Evolutionary conservation across 352 stramenopile species (phyloP), one percentile per base, ranked within the genome.

Genomic region (Globisporangium iwayamae): DNA sequence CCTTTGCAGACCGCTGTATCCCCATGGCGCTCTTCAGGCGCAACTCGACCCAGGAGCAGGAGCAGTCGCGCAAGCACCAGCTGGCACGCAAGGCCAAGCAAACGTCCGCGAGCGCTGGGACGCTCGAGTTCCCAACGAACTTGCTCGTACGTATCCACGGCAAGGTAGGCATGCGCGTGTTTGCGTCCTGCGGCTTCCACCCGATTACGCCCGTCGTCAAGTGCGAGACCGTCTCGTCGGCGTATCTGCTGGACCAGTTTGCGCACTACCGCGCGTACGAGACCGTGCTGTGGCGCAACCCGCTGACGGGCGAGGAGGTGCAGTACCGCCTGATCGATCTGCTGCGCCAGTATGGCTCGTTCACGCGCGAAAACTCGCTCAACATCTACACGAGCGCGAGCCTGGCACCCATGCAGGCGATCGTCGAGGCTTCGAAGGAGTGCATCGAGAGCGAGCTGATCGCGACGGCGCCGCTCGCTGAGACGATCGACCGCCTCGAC

Each of bases 121-220:
- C 66, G 45, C 53, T 81, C 0, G 41, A 64, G 39, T 83, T 81
- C 51, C 70, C 79, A 48, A 78, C 71, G n/a, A 83, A 74, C 32
- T 48, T 86, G 51, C 22, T 85, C 41, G 46, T 88, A 39, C 66
- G 75, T 32, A 65, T 88, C 4, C 25, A 69, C 20, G 77, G 79
- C 25, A 66, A 71, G 20, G 61, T 85, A 2, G 56, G 75, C 10
- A 58, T 83, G 2, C 65, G 47, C 11, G 39, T 68, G 22, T 83
- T 84, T 50, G 70, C 73, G 10, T 82, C 79, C 3, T 78, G 70
- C 30, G 79, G 76, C 13, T 86, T 81, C 32, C 32, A 73, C 32
- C 66, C 73, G 14, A 66, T 83, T 45, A 83, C 76, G 13, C 73
- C 76, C 1, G 70, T 86, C n/a, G 46, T 86, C 34, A 75, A 59